Evolutionary conservation across 768 basidiomycete genomes (phyloP), one percentile per base, ranked within the genome.

Genomic region (Auricularia sp.): DNA sequence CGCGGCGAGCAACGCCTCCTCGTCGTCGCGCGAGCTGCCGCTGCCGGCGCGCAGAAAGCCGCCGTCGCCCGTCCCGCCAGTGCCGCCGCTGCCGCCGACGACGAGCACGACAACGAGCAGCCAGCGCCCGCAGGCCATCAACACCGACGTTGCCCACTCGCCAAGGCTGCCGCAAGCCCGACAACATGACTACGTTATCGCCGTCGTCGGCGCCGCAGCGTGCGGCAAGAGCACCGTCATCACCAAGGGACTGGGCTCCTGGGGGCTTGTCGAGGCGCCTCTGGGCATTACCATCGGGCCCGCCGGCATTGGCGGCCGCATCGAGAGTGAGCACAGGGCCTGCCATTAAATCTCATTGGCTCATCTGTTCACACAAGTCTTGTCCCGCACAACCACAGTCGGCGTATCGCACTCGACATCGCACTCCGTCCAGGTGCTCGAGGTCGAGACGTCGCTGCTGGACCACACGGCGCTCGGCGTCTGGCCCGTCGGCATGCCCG

Each of bases 161-260:
- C 18, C 47, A 18, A 16, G 21, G 47, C 47, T 18, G 6, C 47
- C 18, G 7, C 10, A 8, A 51, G 21, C 47, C 18, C 11, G 47
- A 51, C 47, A 51, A 6, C 47, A 51, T 18, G 47, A 51, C 47
- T 51, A 51, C 18, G 47, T 51, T 10, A 77, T 98, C 36, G 87
- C 87, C 36, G 86, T 98, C 39, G 80, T 95, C 44, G 96, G 96
- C 14, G 81, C 84, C 12, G 74, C 80, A 44, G 83, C 86, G 39
- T 93, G 90, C 66, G 96, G 95, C 66, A 98, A 98, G 76, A 87
- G 91, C 1, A 84, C 85, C 2, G 81, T 92, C 61, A 90, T 97
- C 67, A 78, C 80, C 42, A 87, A 87, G 71, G 93, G 92, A 11
- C 78, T 93, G 64, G 85, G 83, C 67, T 78, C 80, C 2, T 87